Percentiles rank a stretch among this genome's conserved stretches.
Conservation (phyloP, 1,284 basidiomycete species). For the Dichomitus squalens region DNA sequence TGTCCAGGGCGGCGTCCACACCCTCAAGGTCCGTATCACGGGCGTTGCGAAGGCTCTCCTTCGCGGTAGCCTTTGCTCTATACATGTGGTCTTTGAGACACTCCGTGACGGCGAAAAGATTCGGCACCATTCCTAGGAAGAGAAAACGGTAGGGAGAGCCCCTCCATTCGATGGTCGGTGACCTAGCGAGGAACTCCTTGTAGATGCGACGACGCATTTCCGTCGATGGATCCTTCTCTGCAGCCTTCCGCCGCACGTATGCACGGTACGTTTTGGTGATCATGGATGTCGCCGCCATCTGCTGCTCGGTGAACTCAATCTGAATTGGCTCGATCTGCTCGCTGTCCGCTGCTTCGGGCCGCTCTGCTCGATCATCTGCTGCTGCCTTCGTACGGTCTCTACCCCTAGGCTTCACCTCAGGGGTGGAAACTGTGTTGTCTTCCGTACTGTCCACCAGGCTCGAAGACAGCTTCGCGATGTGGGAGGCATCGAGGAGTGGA, state of each 20-base stretch:
- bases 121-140: constrained; percentile 53
- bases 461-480: constrained; percentile 34
- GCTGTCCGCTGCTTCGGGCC: background rate
- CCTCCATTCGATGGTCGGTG: constrained; percentile 35
- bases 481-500: constrained; percentile 27
- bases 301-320: constrained; percentile 30
- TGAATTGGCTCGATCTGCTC: background rate
- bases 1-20: constrained; percentile 28
- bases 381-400: too few species aligned
- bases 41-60: constrained; percentile 33
- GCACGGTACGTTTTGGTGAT: constrained; percentile 37
- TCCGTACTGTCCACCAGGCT: constrained; percentile 27
- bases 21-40: constrained; percentile 37
- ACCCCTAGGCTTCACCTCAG: too few species aligned
- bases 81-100: constrained; percentile 29
- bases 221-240: constrained; percentile 3
- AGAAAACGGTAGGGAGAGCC: constrained; percentile 40
- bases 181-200: constrained; percentile 34
- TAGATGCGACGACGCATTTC: constrained; percentile 7
- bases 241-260: constrained; percentile 22
- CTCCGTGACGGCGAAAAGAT: constrained; percentile 48
- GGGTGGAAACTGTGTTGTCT: too few species aligned
- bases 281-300: constrained; percentile 31
- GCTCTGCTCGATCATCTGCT: too few species aligned
- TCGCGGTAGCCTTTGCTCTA: constrained; percentile 36